phyloP scores from a whole-genome alignment of 2,329 filamentous ascomycete genomes.

The Tolypocladium ophioglossoides region DNA sequence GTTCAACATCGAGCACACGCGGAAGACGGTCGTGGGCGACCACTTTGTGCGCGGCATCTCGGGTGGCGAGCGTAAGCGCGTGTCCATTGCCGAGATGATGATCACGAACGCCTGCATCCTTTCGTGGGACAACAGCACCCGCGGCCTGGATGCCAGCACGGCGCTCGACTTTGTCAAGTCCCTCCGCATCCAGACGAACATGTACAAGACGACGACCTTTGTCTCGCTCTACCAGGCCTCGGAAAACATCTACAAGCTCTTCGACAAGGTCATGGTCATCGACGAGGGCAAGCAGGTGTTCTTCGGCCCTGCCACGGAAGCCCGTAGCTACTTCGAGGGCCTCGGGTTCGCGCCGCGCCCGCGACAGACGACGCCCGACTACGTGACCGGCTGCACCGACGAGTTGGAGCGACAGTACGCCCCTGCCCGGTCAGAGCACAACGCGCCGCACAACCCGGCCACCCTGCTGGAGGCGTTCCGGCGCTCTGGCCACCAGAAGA shows the following conservation, averaged over 20 bases:
- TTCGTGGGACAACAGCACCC: conserved; percentile 67
- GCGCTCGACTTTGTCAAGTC: conserved; percentile 59
- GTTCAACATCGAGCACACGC: conserved; percentile 89
- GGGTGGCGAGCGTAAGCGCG: conserved; percentile 69
- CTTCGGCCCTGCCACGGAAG: conserved; percentile 58
- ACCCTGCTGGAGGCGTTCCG: conserved; percentile 61
- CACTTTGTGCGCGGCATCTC: conserved; percentile 71
- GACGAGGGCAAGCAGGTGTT: conserved; percentile 67
- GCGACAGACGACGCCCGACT: conserved; percentile 72
- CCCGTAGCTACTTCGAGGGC: conserved; percentile 63
- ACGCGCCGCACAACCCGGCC: conserved; percentile 59
- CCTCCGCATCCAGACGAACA: conserved; percentile 69
- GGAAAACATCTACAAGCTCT: conserved; percentile 68
- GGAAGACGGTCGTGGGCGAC: conserved; percentile 76
- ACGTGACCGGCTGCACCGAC: conserved; percentile 72
- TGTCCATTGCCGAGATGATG: conserved; percentile 77
- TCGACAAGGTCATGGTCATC: conserved; percentile 79
- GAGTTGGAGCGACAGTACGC: conserved; percentile 74
- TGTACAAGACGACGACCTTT: conserved; percentile 75
- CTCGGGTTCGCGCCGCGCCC: conserved; percentile 67
- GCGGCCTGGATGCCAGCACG: conserved; percentile 57
- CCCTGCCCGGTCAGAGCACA: conserved; percentile 49
- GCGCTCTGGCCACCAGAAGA: conserved; percentile 46
- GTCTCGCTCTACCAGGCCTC: conserved; percentile 81
- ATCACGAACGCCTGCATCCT: conserved; percentile 61